Evolutionary conservation across 306 rosid species (phyloP), one percentile per base, ranked within the genome.

Genomic region (Carpinus fangiana): DNA sequence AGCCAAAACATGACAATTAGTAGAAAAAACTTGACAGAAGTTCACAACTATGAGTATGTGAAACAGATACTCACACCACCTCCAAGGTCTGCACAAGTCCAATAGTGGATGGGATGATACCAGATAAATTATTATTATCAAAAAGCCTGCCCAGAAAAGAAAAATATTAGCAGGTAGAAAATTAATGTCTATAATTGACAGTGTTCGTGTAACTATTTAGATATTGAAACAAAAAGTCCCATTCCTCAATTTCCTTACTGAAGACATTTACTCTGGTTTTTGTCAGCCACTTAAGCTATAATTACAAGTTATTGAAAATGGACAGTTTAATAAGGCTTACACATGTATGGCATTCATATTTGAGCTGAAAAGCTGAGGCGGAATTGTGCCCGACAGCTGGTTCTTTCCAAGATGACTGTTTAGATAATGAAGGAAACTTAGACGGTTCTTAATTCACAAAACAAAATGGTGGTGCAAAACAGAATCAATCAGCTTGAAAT

Each of bases 51-150:
- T 56, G 31, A 68, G 70, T 50, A 69, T 71, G 67, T 75, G 48
- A 65, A 38, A 16, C 47, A 65, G 84, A 66, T 50, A 89, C 97
- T 93, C 77, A 93, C 97, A 90, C 76, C 74, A 88, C 86, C 83
- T 73, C 85, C 72, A 90, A 79, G 59, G 48, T 16, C 75, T 62
- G 34, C 74, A 90, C 91, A 13, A 85, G 89, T 79, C 91, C 92
- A 64, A 90, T 76, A 23, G 91, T 86, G 36, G 83, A 70, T 48
- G 96, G 97, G 69, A 93, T 88, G 73, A 34, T 72, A 18, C 97
- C 94, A 23, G 10, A 68, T 38, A 93, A 77, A 8, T 66, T 3
- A 80, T 93, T 93, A 26, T 18, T 28, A 47, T 93, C 90, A 4
- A 93, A 86, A 74, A 92, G 90, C 82, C 97, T 93, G 96, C 80